Evolutionary conservation across 108 stramenopile genomes (phyloP), one percentile per base, ranked within the genome.

Genomic region (Skeletonema costatum): DNA sequence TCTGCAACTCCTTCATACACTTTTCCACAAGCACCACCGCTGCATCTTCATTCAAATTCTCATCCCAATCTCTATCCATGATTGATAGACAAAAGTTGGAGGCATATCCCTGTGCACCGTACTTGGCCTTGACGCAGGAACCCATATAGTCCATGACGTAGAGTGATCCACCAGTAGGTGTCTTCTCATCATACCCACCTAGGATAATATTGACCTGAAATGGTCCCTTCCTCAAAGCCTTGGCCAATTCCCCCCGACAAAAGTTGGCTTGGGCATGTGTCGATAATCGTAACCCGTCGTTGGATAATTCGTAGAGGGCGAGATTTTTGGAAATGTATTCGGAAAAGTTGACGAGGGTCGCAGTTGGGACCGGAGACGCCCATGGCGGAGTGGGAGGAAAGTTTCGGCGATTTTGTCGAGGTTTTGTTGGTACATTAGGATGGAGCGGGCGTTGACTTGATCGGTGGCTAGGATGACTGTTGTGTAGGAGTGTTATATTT

Each of bases 81-180:
- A 98, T 96, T 21, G 97, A 97, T 19, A 98, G 74, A 39, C 92
- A 92, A 85, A 99, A 99, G 83, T 94, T 90, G 62, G 93, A 82
- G 0, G 93, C 97, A 74, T 99, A 98, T 71, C 99, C 99, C 78
- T 97, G 96, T 13, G 86, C 83, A 32, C 93, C 93, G 60, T 85
- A 90, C 32, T 88, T 88, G 42, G 91, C 92, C 78, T 96, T 94
- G 48, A 85, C 83, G 64, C 98, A 76, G 14, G 93, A 71, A 16
- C 92, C 98, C 29, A 99, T 64, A 76, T 99, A 98, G 83, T 99
- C 99, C 71, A 99, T 73, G 64, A 89, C 92, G 75, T 98, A 98
- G 46, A 99, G 81, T 5, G 92, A 90, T 68, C 84, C 88, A 14
- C 73, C 77, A 29, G 72, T 86, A 29, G 82, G 81, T 29, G 87